phyloP scores from a whole-genome alignment of 2,329 filamentous ascomycete species.

The Ophiostoma montium region DNA sequence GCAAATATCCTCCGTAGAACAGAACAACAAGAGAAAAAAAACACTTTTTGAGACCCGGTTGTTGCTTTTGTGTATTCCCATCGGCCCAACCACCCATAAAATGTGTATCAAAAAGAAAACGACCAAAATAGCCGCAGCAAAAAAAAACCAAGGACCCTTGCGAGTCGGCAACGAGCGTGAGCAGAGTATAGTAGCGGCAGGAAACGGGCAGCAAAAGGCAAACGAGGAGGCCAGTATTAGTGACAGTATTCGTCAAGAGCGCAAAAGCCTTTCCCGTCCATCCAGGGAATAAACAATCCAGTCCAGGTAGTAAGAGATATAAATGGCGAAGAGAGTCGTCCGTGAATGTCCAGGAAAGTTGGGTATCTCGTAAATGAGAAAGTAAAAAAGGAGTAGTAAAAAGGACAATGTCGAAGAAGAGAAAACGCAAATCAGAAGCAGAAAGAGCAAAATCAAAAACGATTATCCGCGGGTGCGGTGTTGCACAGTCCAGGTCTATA shows the following conservation, averaged over 20 bases:
- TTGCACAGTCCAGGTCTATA: constrained; percentile 11
- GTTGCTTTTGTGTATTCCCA: constrained; percentile 2
- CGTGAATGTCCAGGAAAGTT: background rate
- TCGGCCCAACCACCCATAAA: background rate
- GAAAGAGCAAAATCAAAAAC: constrained; percentile 4
- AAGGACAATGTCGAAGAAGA: background rate
- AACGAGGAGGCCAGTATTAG: background rate
- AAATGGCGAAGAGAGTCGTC: background rate
- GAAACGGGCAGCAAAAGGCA: background rate
- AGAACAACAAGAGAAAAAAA: background rate
- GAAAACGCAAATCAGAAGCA: background rate
- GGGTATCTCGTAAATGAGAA: background rate
- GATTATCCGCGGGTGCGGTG: constrained; percentile 2
- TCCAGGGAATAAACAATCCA: background rate
- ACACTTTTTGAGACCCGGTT: constrained; percentile 1
- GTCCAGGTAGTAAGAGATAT: background rate
- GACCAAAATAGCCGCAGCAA: background rate
- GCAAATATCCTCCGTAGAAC: constrained; percentile 1
- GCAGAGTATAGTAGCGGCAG: background rate
- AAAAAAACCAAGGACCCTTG: background rate
- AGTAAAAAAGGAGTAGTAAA: constrained; percentile 1
- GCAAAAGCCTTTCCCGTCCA: background rate
- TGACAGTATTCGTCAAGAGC: background rate
- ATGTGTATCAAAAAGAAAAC: background rate
- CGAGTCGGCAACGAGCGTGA: background rate